These are phyloP conservation scores for Echinosophora koreensis DNA, from an alignment of 306 rosid genomes.

Conservation along the genomic window DNA sequence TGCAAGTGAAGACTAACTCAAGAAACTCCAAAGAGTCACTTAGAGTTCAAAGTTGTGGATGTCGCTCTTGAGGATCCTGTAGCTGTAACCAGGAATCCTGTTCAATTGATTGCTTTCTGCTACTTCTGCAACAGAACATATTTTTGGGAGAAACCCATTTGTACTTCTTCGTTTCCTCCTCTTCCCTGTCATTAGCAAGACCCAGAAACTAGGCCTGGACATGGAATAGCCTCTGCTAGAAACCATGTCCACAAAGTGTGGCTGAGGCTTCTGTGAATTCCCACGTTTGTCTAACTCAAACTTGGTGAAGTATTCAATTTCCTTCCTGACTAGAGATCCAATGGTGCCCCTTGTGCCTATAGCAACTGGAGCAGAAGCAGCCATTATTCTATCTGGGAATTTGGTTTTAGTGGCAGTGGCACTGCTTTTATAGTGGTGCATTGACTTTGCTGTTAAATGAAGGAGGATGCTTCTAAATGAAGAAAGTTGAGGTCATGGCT, in stretches of 20 bases:
- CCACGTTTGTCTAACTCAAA: conserved; percentile 62
- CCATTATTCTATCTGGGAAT: conserved; percentile 57
- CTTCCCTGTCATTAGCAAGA: conserved; percentile 63
- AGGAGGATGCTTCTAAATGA: conserved; percentile 56
- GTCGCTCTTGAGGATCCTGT: conserved; percentile 70
- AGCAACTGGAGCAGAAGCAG: conserved; percentile 71
- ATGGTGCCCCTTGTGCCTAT: conserved; percentile 88
- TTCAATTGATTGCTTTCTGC: conserved; percentile 55
- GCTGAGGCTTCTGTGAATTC: conserved; percentile 52
- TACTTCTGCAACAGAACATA: conserved; percentile 64
- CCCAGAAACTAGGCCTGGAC: conserved; percentile 65
- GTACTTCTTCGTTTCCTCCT: conserved; percentile 64
- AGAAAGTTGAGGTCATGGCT: conserved; percentile 54
- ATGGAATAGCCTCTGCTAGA: conserved; percentile 39
- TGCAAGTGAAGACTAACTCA: conserved; percentile 9
- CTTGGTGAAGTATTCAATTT: conserved; percentile 80
- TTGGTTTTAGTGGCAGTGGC: conserved; percentile 45
- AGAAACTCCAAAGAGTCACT: not conserved
- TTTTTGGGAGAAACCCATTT: conserved; percentile 53
- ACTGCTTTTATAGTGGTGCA: conserved; percentile 58
- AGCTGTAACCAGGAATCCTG: conserved; percentile 66
- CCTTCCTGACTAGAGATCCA: conserved; percentile 78
- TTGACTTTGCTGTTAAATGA: conserved; percentile 23
- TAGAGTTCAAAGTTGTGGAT: conserved; percentile 55
- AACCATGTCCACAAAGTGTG: conserved; percentile 38